These are phyloP conservation scores for Syncephalastrum sp. DNA, from an alignment of 371 early-diverging fungal species.

Conservation along the genomic window DNA sequence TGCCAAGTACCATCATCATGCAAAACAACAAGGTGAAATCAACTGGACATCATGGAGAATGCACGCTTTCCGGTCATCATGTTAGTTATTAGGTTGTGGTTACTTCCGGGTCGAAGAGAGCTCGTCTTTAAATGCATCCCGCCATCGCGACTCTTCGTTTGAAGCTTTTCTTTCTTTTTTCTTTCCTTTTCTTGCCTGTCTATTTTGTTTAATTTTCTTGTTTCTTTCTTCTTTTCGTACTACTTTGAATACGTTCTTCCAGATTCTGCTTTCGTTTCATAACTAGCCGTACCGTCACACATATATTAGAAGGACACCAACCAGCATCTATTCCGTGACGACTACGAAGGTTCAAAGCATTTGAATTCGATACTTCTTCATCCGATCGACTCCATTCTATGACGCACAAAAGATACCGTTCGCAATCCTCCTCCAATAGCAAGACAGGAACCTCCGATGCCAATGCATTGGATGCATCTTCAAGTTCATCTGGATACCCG, in stretches of 20 bases:
- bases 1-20: constrained; percentile 10
- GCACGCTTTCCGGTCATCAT: constrained; percentile 6
- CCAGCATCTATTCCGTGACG: no score
- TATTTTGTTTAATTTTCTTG: background rate
- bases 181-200: background rate
- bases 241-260: background rate
- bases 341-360: no score
- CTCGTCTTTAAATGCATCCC: background rate
- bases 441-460: no score
- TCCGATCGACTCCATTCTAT: no score
- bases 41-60: constrained; percentile 11
- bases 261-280: background rate
- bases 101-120: constrained; percentile 2
- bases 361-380: no score
- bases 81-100: constrained; percentile 2
- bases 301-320: no score
- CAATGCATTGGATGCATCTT: no score
- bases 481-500: no score
- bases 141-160: no score
- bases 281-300: no score
- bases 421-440: no score
- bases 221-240: background rate
- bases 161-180: background rate
- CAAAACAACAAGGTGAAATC: constrained; percentile 3
- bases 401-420: no score